Conservation (phyloP, 1,139 yeast species). For the Diutina sp. region DNA sequence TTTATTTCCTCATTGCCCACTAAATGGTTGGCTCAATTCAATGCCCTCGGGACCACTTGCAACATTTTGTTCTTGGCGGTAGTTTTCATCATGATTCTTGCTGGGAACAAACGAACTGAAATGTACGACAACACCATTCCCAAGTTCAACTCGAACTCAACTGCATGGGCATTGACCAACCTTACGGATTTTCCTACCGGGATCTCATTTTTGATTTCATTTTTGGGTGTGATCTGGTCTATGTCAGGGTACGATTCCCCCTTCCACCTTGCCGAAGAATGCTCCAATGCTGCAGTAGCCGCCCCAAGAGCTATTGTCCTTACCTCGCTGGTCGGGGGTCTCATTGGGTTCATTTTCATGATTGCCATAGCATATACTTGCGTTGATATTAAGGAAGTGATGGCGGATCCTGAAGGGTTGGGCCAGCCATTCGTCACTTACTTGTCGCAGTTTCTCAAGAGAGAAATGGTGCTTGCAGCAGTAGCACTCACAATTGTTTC, state of each 20-base stretch:
- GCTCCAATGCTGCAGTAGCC: slow-evolving; percentile 50
- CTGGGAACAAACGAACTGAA: slow-evolving; percentile 33
- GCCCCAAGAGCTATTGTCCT: slow-evolving; percentile 58
- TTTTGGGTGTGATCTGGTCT: slow-evolving; percentile 61
- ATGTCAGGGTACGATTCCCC: slow-evolving; percentile 72
- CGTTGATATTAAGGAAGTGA: slow-evolving; percentile 38
- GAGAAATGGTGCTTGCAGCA: slow-evolving; percentile 35
- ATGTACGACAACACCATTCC: slow-evolving; percentile 13
- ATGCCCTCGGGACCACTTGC: slow-evolving; percentile 35
- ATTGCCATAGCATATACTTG: slow-evolving; percentile 55
- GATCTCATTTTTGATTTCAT: slow-evolving; percentile 44
- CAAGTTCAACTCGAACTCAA: slow-evolving; percentile 36
- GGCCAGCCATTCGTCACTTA: slow-evolving; percentile 60
- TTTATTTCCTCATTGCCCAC: slow-evolving; percentile 39
- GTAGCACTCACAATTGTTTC: slow-evolving; percentile 48
- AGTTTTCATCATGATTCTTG: slow-evolving; percentile 45
- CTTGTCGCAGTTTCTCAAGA: slow-evolving; percentile 37
- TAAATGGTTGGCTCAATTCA: slow-evolving; percentile 42
- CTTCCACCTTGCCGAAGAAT: slow-evolving; percentile 62
- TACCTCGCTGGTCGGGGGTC: slow-evolving; percentile 51
- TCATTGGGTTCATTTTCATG: slow-evolving; percentile 51
- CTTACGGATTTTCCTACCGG: slow-evolving; percentile 62
- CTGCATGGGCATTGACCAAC: slow-evolving; percentile 49
- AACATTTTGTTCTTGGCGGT: slow-evolving; percentile 41
- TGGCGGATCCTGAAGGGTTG: slow-evolving; percentile 28